Evolutionary conservation across 1,284 basidiomycete genomes (phyloP), one percentile per base, ranked within the genome.

Genomic region (Naganishia liquefaciens): DNA sequence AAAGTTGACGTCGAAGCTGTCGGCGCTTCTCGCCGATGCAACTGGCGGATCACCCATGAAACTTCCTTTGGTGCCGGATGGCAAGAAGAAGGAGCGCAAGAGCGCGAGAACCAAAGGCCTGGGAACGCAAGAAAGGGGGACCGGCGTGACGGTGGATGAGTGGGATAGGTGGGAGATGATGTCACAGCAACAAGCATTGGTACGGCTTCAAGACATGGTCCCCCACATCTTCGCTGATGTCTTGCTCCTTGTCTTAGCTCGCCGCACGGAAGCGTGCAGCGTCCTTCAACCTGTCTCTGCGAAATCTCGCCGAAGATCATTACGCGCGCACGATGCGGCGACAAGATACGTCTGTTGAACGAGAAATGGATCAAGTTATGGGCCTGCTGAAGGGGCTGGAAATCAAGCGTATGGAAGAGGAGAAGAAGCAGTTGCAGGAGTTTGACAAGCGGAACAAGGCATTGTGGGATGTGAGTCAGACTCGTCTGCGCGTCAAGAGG

Each of bases 371-470:
- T 21, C 63, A 60, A 52, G 66, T 63, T 15, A 33, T 44, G 51
- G 58, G 58, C 40, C 50, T 54, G 58, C 43, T 50, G 19, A 51
- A 53, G 49, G 57, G 50, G 5, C 43, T 58, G 44, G 64, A 65
- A 47, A 52, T 57, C 46, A 57, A 40, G 49, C 49, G 52, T 46
- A 51, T 61, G 52, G 73, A 76, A 13, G 82, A 84, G 23, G 82
- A 87, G 65, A 76, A 79, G 43, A 72, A 72, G 55, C 72, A 87
- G 39, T 75, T 77, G 37, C 77, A 79, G 15, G 74, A 71, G 13
- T 87, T 84, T 83, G 80, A 81, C 67, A 78, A 79, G 61, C 83
- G 86, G 39, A 84, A 87, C 68, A 80, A 75, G 66, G 70, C 71
- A 49, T 77, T 86, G 40, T 86, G 85, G 80, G 81, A 84, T 49